Evolutionary conservation across 345 rosid species (phyloP), one percentile per base, ranked within the genome.

Genomic region (Eutrema japonicum): DNA sequence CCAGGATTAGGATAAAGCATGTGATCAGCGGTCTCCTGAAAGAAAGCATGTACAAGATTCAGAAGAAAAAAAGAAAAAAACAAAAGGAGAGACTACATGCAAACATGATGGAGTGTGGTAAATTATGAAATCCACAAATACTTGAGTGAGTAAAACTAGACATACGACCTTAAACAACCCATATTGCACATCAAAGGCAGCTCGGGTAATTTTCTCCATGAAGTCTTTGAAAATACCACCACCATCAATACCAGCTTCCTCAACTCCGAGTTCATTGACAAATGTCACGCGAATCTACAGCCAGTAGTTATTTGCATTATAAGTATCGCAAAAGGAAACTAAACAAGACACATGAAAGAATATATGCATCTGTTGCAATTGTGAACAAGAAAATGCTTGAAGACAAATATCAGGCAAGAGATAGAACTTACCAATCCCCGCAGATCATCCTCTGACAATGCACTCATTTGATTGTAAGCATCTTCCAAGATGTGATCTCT

Each of bases 221-320:
- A 95, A 95, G 86, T 95, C 99, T 85, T 95, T 95, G 83, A 95
- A 95, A 81, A 95, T 95, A 57, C 98, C 99, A 76, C 98, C 99
- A 64, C 99, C 99, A 82, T 95, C 99, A 71, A 95, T 92, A 59
- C 99, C 99, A 84, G 99, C 99, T 83, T 95, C 99, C 86, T 95
- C 99, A 60, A 89, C 99, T 79, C 99, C 99, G 73, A 90, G 87
- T 83, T 95, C 99, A 76, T 95, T 95, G 68, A 95, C 90, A 62
- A 90, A 95, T 74, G 94, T 71, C 63, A 95, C 98, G 8, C 99
- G 99, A 77, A 95, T 92, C 99, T 95, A 85, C 78, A 40, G 35
- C 29, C 80, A 64, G 72, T 49, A 64, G 36, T 56, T 46, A 64
- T 40, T 70, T 54, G 48, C 51, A 47, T 37, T 76, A 42, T 22